Evolutionary conservation across 805 yeast species (phyloP).

Genomic region (Ogataea zsoltii): DNA sequence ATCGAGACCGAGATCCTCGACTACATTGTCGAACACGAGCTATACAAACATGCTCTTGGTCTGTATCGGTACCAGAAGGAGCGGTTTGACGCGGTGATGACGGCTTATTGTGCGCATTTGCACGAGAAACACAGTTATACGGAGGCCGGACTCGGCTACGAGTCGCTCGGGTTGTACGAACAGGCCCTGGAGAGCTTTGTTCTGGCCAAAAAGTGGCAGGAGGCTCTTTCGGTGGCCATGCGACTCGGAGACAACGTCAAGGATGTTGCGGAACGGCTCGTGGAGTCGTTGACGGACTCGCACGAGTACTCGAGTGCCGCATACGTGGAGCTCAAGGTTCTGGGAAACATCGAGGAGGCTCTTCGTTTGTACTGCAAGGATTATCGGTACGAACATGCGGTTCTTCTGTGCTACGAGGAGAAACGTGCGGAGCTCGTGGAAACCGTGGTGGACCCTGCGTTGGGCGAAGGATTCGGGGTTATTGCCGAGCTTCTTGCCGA

Average conservation of each 20-base stretch:
- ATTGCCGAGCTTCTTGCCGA: slow-evolving; percentile 92
- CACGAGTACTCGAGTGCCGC: slow-evolving; percentile 83
- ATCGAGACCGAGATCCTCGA: slow-evolving; percentile 60
- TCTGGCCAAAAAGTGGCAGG: slow-evolving; percentile 77
- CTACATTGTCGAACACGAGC: slow-evolving; percentile 66
- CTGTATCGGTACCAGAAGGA: slow-evolving; percentile 57
- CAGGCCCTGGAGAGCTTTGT: slow-evolving; percentile 72
- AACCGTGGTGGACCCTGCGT: slow-evolving; percentile 64
- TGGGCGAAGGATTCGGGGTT: slow-evolving; percentile 85
- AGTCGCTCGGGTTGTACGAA: slow-evolving; percentile 55
- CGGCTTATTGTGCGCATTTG: slow-evolving; percentile 62
- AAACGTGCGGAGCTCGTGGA: slow-evolving; percentile 48
- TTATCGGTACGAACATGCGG: slow-evolving; percentile 73
- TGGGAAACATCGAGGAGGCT: slow-evolving; percentile 62
- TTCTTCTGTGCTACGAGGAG: slow-evolving; percentile 57
- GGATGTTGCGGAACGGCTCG: slow-evolving; percentile 60
- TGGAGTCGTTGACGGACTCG: slow-evolving; percentile 59
- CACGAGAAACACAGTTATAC: slow-evolving; percentile 53
- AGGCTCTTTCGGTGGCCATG: slow-evolving; percentile 67
- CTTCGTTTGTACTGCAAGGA: slow-evolving; percentile 71
- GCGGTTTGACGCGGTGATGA: slow-evolving; percentile 56
- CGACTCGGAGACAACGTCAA: slow-evolving; percentile 39
- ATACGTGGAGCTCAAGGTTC: slow-evolving; percentile 61
- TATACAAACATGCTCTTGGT: slow-evolving; percentile 68
- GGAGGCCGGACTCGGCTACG: slow-evolving; percentile 83